A percentile compares a stretch with the other conserved stretches of the same genome.
Evolutionary conservation across 2,329 filamentous ascomycete species (phyloP).

Genomic region (Neofusicoccum kwambonambiense): DNA sequence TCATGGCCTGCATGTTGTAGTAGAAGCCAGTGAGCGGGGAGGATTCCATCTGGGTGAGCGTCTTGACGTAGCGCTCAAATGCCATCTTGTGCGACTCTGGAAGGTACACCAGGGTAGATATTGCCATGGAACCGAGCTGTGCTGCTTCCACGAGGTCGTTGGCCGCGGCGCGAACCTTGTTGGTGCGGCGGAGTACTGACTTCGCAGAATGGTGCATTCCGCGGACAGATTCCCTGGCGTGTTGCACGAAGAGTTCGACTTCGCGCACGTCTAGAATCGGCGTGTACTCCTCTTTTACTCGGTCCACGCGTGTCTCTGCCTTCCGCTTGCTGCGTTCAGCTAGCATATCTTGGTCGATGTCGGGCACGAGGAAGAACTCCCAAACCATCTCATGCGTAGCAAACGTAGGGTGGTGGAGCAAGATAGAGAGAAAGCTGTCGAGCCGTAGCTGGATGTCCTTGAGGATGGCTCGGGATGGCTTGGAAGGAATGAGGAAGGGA

Average conservation of each 20-base stretch:
- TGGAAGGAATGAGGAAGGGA: conserved; percentile 89
- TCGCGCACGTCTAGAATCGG: conserved; percentile 78
- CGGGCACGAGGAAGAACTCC: conserved; percentile 98
- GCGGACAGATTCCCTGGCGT: conserved; percentile 86
- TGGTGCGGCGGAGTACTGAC: conserved; percentile 76
- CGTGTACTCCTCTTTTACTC: conserved; percentile 82
- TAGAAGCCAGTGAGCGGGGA: conserved; percentile 74
- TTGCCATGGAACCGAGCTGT: conserved; percentile 49
- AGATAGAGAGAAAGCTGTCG: conserved; percentile 82
- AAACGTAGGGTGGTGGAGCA: conserved; percentile 88
- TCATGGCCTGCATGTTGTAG: conserved; percentile 73
- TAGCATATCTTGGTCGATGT: conserved; percentile 87
- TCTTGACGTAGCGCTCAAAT: conserved; percentile 68
- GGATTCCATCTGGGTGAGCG: conserved; percentile 65
- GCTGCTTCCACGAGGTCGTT: conserved; percentile 69
- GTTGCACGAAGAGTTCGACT: conserved; percentile 88
- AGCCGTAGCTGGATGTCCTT: conserved; percentile 84
- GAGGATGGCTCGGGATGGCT: conserved; percentile 81
- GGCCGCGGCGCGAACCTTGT: conserved; percentile 65
- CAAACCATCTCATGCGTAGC: conserved; percentile 95
- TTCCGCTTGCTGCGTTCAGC: conserved; percentile 84
- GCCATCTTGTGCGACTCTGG: conserved; percentile 67
- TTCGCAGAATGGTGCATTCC: conserved; percentile 80
- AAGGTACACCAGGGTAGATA: conserved; percentile 63
- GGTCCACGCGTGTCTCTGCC: conserved; percentile 77